Conservation (phyloP, 139 green algal genomes). For the Micromonas pusilla region DNA sequence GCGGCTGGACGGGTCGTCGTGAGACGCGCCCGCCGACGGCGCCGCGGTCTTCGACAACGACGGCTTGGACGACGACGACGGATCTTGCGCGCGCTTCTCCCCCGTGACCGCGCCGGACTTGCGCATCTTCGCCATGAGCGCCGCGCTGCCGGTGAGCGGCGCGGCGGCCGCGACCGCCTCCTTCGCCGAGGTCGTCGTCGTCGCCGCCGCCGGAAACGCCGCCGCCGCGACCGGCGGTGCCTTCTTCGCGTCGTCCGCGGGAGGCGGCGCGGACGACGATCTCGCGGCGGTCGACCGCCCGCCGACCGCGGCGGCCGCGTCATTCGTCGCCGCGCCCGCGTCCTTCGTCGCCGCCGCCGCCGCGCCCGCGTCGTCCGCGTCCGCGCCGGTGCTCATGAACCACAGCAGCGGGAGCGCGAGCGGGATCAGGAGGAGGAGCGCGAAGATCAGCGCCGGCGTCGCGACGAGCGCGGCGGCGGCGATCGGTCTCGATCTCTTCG, state of each 20-base stretch:
- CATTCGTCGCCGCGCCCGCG: neutral
- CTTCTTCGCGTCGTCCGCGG: neutral
- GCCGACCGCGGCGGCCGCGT: neutral
- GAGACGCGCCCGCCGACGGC: neutral
- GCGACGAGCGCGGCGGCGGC: no score
- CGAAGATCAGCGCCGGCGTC: no score
- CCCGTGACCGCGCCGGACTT: neutral
- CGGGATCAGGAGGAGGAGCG: no score
- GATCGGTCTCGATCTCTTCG: no score
- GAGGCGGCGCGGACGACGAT: neutral
- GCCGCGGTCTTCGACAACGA: neutral
- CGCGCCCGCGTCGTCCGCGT: no score
- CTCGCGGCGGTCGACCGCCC: neutral
- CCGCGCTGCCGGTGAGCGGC: conserved; percentile 18
- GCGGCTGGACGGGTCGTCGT: neutral
- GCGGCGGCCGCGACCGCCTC: neutral
- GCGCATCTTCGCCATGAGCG: conserved; percentile 23
- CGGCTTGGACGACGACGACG: no score
- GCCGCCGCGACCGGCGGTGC: neutral
- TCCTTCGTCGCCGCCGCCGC: conserved; percentile 15
- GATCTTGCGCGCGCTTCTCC: neutral
- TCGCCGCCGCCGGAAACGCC: neutral
- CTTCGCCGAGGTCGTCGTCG: neutral
- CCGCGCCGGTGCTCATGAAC: no score
- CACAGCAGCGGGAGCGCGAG: no score